These are phyloP conservation scores for Abrus pulchellus DNA, from an alignment of 306 rosid species.

Conservation along the genomic window DNA sequence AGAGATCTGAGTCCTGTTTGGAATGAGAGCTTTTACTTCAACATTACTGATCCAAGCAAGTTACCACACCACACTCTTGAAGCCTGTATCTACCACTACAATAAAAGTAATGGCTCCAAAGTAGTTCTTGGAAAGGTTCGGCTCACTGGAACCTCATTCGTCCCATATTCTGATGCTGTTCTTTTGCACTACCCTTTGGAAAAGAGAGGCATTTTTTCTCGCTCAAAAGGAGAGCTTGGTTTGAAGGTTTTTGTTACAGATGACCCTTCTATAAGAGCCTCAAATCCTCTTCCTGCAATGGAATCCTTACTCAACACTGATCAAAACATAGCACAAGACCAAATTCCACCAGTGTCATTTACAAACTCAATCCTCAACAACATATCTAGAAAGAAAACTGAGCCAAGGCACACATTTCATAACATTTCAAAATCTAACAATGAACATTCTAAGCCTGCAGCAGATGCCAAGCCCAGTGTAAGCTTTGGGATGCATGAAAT, in stretches of 20 bases:
- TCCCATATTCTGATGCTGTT: conserved; percentile 81
- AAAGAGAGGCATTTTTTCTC: conserved; percentile 64
- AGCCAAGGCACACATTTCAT: conserved; percentile 65
- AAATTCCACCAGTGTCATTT: conserved; percentile 50
- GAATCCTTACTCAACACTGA: conserved; percentile 54
- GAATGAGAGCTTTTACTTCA: conserved; percentile 89
- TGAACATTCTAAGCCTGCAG: conserved; percentile 48
- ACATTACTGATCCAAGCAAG: conserved; percentile 73
- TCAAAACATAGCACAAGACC: conserved; percentile 44
- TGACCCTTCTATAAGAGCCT: conserved; percentile 73
- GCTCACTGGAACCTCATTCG: conserved; percentile 89
- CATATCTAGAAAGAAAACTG: conserved; percentile 59
- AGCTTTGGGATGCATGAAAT: conserved; percentile 67
- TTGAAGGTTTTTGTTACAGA: conserved; percentile 83
- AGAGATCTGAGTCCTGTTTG: conserved; percentile 84
- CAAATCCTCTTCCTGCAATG: conserved; percentile 79
- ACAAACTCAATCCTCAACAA: conserved; percentile 49
- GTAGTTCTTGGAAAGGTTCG: conserved; percentile 71
- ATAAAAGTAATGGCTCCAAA: conserved; percentile 56
- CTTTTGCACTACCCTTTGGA: conserved; percentile 90
- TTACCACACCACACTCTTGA: conserved; percentile 72
- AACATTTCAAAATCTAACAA: conserved; percentile 62
- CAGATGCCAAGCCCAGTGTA: conserved; percentile 49
- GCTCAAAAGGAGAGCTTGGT: conserved; percentile 89
- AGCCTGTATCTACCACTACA: conserved; percentile 61